Conservation (phyloP, 768 basidiomycete species). For the Leccinum rimulosum region DNA sequence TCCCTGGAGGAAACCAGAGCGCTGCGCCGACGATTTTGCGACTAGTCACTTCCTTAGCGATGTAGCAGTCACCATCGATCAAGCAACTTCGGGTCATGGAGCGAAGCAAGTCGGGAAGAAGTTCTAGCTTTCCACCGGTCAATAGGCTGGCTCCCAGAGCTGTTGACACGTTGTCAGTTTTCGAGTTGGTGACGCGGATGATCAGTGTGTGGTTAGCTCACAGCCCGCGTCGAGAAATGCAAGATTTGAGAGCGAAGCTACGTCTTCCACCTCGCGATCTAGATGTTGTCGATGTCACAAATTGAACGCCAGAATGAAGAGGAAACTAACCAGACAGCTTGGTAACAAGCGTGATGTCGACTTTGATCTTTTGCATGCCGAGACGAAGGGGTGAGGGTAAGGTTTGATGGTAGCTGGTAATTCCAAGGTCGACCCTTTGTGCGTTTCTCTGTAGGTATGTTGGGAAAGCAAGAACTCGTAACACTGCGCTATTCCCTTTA, state of each 20-base stretch:
- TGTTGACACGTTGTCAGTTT: not conserved
- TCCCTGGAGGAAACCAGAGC: slow-evolving; percentile 7
- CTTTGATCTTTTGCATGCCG: not conserved
- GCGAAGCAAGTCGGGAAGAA: slow-evolving; percentile 1
- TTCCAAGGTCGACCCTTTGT: not conserved
- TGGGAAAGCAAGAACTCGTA: not conserved
- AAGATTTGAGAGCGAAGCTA: not conserved
- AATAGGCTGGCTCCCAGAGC: not conserved
- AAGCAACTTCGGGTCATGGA: slow-evolving; percentile 3
- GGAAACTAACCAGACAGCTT: not conserved
- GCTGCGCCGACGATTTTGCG: not conserved
- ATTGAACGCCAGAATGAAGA: not conserved
- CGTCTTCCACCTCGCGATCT: slow-evolving; percentile 2
- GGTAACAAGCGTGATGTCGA: not conserved
- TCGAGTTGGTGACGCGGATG: too few species aligned
- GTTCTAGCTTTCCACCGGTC: slow-evolving; percentile 2
- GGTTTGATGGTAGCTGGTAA: not conserved
- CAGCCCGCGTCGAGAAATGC: not conserved
- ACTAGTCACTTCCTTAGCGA: not conserved
- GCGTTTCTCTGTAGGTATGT: not conserved
- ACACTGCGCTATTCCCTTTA: not conserved
- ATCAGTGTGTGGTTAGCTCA: not conserved
- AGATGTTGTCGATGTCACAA: not conserved
- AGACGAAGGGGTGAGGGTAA: not conserved
- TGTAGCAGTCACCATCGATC: slow-evolving; percentile 6